A percentile compares a stretch with the other conserved stretches of the same genome.
These are phyloP conservation scores for Epichloe scottii DNA, from an alignment of 2,329 filamentous ascomycete species.

Conservation along the genomic window DNA sequence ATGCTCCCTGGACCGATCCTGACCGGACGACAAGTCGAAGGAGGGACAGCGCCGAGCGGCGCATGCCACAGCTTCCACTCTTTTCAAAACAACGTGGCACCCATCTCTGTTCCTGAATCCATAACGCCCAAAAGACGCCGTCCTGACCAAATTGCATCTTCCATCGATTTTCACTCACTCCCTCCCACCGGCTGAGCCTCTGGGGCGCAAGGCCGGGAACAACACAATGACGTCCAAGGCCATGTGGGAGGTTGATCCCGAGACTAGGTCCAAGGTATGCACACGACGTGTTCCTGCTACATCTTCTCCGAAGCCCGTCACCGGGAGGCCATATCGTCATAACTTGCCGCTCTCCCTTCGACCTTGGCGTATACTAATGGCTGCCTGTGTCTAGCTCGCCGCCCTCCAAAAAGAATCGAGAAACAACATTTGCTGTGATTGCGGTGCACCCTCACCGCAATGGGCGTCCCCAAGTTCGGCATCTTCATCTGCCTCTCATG, in stretches of 20 bases:
- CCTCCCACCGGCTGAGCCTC: background rate
- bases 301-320: background rate
- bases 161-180: no score
- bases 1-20: no score
- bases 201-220: slow-evolving; percentile 1
- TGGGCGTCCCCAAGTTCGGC: slow-evolving; percentile 97
- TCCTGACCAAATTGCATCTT: background rate
- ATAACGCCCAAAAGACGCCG: background rate
- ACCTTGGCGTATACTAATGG: background rate
- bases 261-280: slow-evolving; percentile 83
- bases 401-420: slow-evolving; percentile 81
- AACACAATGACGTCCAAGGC: slow-evolving; percentile 51
- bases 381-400: slow-evolving; percentile 52
- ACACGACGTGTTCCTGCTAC: slow-evolving; percentile 1
- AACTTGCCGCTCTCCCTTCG: background rate
- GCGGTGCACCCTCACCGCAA: slow-evolving; percentile 89
- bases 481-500: slow-evolving; percentile 98
- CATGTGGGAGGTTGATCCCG: slow-evolving; percentile 98
- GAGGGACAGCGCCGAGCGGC: background rate
- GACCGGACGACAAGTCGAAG: no score
- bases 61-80: background rate
- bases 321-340: slow-evolving; percentile 3
- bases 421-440: slow-evolving; percentile 90
- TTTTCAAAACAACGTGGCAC: background rate
- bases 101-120: background rate